Conservation (phyloP, 148 eudicot genomes). For the Pouteria glomerata region DNA sequence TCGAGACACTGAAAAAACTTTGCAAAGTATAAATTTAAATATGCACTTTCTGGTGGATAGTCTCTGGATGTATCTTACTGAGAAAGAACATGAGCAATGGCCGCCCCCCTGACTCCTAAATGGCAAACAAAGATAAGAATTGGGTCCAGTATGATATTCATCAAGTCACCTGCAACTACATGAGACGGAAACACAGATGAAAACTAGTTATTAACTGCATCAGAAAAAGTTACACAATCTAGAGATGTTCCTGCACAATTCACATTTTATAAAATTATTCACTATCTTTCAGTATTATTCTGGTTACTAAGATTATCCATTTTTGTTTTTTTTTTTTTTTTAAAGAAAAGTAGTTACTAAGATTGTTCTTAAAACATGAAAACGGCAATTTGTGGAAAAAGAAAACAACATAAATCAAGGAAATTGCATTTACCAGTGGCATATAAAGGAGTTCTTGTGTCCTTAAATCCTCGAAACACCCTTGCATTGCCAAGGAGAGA, state of each 20-base stretch:
- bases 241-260: too few relatives aligned
- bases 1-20: background rate
- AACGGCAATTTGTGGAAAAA: too few relatives aligned
- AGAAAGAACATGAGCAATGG: slow-evolving; percentile 94
- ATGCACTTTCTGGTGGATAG: background rate
- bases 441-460: slow-evolving; percentile 90
- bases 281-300: too few relatives aligned
- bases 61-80: slow-evolving; percentile 49
- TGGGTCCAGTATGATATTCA: slow-evolving; percentile 81
- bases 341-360: too few relatives aligned
- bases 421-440: slow-evolving; percentile 56
- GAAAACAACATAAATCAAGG: too few relatives aligned
- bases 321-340: too few relatives aligned
- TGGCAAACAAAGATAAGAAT: slow-evolving; percentile 68
- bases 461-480: slow-evolving; percentile 87
- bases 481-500: slow-evolving; percentile 97
- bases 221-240: too few relatives aligned
- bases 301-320: too few relatives aligned
- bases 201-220: too few relatives aligned
- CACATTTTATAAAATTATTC: too few relatives aligned
- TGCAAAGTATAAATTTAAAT: background rate
- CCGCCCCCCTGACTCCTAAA: slow-evolving; percentile 88
- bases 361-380: too few relatives aligned
- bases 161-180: slow-evolving; percentile 73
- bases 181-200: background rate